phyloP scores from a whole-genome alignment of 306 rosid species.

The Senna siamea region DNA sequence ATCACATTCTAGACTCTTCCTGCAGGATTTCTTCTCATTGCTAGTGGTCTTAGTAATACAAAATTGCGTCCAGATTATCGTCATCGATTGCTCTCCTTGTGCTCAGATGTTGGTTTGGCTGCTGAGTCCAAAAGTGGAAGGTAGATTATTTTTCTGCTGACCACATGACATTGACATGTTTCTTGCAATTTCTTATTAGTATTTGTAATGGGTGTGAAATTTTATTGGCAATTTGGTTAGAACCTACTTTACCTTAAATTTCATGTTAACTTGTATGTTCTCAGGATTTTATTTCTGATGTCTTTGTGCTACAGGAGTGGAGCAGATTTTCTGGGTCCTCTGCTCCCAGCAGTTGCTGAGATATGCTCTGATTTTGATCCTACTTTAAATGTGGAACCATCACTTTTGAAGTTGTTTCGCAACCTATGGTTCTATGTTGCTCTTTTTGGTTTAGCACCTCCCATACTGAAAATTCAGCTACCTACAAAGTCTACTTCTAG shows the following conservation, averaged over 20 bases:
- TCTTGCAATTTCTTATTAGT: constrained; percentile 6
- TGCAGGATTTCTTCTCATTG: constrained; percentile 90
- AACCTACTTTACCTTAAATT: constrained; percentile 32
- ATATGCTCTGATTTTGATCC: constrained; percentile 96
- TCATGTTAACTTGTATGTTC: constrained; percentile 36
- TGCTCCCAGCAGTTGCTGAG: constrained; percentile 98
- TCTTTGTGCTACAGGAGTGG: constrained; percentile 84
- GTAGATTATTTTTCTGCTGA: constrained; percentile 51
- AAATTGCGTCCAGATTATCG: constrained; percentile 89
- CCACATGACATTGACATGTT: constrained; percentile 30
- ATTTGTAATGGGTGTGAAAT: constrained; percentile 20
- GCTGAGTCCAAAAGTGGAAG: constrained; percentile 99
- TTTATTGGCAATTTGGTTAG: constrained; percentile 36
- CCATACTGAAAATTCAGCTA: constrained; percentile 68
- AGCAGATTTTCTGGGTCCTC: constrained; percentile 95
- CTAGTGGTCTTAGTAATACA: constrained; percentile 70
- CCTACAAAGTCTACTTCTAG: constrained; percentile 72
- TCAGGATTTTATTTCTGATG: constrained; percentile 48
- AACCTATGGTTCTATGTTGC: constrained; percentile 98
- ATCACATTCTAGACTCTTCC: constrained; percentile 97
- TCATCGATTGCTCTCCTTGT: constrained; percentile 85
- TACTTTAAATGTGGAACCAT: constrained; percentile 83
- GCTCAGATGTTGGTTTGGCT: constrained; percentile 97
- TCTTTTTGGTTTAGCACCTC: constrained; percentile 97
- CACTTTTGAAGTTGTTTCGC: constrained; percentile 91